phyloP scores from a whole-genome alignment of 768 basidiomycete genomes.

The Kwoniella botswanensis region DNA sequence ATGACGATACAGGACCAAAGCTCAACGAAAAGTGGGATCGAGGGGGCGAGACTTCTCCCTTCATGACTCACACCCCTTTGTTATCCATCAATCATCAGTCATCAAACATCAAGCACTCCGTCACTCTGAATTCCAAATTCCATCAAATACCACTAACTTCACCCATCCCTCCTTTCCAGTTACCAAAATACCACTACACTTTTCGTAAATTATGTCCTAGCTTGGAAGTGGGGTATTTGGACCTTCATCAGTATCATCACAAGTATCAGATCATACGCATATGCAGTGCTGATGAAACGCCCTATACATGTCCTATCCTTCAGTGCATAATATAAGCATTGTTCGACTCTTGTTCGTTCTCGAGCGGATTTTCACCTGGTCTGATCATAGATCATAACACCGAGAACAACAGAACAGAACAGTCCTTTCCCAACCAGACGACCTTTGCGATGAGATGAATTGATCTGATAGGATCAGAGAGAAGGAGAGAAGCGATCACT shows the following conservation, averaged over 20 bases:
- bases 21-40: too few species aligned
- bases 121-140: too few species aligned
- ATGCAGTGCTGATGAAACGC: neutral
- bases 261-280: neutral
- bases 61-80: too few species aligned
- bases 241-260: neutral
- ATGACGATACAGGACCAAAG: too few species aligned
- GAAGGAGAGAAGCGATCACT: neutral
- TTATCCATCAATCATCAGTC: too few species aligned
- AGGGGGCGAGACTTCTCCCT: too few species aligned
- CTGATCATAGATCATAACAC: neutral
- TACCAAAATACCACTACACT: neutral
- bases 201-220: neutral
- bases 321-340: neutral
- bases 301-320: neutral
- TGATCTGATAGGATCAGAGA: neutral
- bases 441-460: neutral
- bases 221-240: constrained; percentile 2
- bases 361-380: neutral
- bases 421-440: neutral
- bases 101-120: too few species aligned
- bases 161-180: neutral
- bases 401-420: neutral
- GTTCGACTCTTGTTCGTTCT: neutral
- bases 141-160: neutral